These are phyloP conservation scores for Ganoderma boninense DNA, from an alignment of 1,284 basidiomycete species.

Conservation along the genomic window DNA sequence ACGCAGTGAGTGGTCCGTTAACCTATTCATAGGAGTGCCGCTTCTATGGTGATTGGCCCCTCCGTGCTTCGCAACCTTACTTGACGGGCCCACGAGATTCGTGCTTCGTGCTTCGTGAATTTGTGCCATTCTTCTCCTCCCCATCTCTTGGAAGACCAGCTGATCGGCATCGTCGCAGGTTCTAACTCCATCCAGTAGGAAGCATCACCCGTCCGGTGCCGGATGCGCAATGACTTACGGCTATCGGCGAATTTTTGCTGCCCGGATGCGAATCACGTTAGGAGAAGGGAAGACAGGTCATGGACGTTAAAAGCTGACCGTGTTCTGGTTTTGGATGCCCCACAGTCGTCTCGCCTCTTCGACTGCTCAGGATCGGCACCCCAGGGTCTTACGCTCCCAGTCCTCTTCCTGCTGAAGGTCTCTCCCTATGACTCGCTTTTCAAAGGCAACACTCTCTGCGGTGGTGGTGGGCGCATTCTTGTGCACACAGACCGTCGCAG, in stretches of 20 bases:
- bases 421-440: background rate
- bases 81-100: background rate
- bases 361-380: background rate
- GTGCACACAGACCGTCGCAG: background rate
- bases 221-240: background rate
- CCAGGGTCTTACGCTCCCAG: background rate
- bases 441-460: slow-evolving; percentile 41
- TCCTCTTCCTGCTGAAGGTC: background rate
- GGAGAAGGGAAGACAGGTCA: background rate
- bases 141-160: background rate
- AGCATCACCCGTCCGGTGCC: background rate
- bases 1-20: background rate
- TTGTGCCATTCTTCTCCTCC: background rate
- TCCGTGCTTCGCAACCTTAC: slow-evolving; percentile 1
- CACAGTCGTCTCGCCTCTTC: background rate
- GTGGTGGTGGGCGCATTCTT: slow-evolving; percentile 5
- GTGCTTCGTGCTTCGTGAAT: background rate
- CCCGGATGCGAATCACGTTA: background rate
- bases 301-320: background rate
- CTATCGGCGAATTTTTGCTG: background rate
- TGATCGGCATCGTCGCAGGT: background rate
- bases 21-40: background rate
- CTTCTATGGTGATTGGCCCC: background rate
- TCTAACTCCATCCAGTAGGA: background rate
- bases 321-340: background rate